phyloP scores from a whole-genome alignment of 164 flowering plant genomes.

The Brasenia schreberi region DNA sequence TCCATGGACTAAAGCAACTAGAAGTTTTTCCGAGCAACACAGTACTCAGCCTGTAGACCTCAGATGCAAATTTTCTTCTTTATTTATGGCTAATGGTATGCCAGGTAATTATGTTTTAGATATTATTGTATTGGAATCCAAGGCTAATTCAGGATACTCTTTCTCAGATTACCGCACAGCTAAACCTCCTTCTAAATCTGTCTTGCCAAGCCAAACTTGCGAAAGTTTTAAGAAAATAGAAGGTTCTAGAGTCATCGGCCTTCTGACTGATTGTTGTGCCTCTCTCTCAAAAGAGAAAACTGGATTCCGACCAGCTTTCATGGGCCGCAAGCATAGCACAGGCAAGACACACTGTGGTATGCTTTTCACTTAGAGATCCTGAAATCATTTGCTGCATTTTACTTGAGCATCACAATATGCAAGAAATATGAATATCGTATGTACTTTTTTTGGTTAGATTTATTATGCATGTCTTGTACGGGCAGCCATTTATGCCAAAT shows the following conservation, averaged over 20 bases:
- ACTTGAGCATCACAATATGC: too few species aligned
- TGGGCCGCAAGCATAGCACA: background rate
- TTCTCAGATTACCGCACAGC: slow-evolving; percentile 8
- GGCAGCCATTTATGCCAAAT: too few species aligned
- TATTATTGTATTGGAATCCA: background rate
- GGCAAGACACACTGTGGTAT: background rate
- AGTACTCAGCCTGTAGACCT: background rate
- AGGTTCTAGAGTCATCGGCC: background rate
- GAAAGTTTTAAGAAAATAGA: background rate
- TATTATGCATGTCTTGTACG: too few species aligned
- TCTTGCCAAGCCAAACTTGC: background rate
- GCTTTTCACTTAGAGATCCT: background rate
- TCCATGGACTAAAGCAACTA: slow-evolving; percentile 6
- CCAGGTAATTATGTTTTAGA: too few species aligned
- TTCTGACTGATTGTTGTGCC: background rate
- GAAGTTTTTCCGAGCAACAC: background rate
- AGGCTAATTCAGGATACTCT: background rate
- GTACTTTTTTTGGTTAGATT: too few species aligned
- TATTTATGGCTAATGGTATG: background rate
- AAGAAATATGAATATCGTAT: too few species aligned
- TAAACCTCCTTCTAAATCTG: slow-evolving; percentile 1
- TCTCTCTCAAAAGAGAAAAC: background rate
- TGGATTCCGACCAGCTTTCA: slow-evolving; percentile 5
- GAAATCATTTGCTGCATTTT: too few species aligned
- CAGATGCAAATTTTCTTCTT: background rate